Percentiles rank a stretch among this genome's conserved stretches.
These are phyloP conservation scores for Jackrogersella multiformis DNA, from an alignment of 495 filamentous ascomycete species.

Conservation along the genomic window DNA sequence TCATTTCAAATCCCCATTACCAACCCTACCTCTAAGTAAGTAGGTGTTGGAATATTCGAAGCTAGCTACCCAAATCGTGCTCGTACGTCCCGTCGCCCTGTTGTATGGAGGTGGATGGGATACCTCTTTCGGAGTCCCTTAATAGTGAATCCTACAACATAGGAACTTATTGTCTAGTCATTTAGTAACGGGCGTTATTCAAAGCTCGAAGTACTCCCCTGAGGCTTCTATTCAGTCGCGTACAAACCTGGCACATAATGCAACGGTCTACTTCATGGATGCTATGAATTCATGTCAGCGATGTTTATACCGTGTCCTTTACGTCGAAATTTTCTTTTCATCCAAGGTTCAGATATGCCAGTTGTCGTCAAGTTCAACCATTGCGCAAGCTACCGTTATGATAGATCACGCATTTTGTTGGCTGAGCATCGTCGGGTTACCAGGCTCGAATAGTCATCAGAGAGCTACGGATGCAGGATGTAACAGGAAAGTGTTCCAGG, in stretches of 20 bases:
- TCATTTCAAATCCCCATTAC: too few species aligned
- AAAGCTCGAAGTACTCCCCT: background rate
- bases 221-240: background rate
- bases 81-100: too few species aligned
- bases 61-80: too few species aligned
- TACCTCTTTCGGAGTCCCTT: background rate
- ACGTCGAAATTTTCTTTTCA: background rate
- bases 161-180: background rate
- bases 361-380: slow-evolving; percentile 41
- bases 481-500: background rate
- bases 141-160: background rate
- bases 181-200: background rate
- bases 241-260: background rate
- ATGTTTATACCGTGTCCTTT: background rate
- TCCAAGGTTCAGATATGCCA: slow-evolving; percentile 30
- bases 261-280: background rate
- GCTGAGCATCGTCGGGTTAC: slow-evolving; percentile 40
- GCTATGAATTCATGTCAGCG: slow-evolving; percentile 21
- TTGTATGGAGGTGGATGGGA: background rate
- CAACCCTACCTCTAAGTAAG: too few species aligned
- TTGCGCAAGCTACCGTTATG: slow-evolving; percentile 16
- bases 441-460: slow-evolving; percentile 41
- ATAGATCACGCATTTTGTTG: slow-evolving; percentile 28
- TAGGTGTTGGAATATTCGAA: too few species aligned
- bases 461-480: slow-evolving; percentile 5